Evolutionary conservation across 2,329 filamentous ascomycete genomes (phyloP).

Genomic region (Colletotrichum cordylinicola): DNA sequence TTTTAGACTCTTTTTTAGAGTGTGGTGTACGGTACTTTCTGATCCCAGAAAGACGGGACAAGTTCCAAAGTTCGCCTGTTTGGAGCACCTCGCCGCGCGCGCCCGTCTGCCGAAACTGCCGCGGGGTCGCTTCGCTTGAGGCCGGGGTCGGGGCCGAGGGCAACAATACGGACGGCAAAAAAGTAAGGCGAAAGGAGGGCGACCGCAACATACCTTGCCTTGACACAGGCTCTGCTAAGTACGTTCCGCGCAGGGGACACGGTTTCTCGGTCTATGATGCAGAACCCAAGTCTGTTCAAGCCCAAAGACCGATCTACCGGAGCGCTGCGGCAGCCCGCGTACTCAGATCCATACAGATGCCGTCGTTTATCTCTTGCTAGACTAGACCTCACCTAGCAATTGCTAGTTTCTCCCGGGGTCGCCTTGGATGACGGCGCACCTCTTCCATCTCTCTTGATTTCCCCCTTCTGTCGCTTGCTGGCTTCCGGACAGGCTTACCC

Average conservation of each 20-base stretch:
- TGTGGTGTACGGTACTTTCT: neutral
- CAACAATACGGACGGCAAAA: neutral
- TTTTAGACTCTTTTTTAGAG: neutral
- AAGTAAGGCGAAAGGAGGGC: neutral
- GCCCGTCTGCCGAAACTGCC: constrained; percentile 4
- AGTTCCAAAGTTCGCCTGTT: neutral
- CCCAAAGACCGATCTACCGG: neutral
- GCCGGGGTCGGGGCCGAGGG: neutral
- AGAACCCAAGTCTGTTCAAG: neutral
- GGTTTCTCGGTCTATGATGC: neutral
- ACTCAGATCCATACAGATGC: neutral
- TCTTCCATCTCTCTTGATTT: neutral
- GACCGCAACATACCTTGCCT: neutral
- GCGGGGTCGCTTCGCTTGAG: neutral
- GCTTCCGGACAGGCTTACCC: neutral
- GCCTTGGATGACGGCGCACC: neutral
- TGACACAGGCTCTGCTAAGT: neutral
- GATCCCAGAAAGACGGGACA: neutral
- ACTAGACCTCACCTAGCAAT: neutral
- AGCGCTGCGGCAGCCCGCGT: constrained; percentile 2
- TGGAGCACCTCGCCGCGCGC: neutral
- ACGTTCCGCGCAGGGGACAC: neutral
- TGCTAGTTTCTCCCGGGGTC: constrained; percentile 1
- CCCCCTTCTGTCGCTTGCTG: neutral
- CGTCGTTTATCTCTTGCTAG: neutral